Evolutionary conservation across 306 rosid species (phyloP).

Genomic region (Cicer bijugum): DNA sequence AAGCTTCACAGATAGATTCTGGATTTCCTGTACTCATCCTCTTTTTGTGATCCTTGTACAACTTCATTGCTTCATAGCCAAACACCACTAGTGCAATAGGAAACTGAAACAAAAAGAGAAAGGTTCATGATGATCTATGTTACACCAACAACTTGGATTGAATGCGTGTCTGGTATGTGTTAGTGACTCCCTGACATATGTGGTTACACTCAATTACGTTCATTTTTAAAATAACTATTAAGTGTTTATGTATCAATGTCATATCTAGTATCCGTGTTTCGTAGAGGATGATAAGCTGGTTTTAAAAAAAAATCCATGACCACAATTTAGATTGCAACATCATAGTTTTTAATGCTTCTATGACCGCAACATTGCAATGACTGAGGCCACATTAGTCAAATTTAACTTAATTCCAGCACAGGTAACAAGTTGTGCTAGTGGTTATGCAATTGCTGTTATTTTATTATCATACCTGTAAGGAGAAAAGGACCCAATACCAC

Average conservation of each 20-base stretch:
- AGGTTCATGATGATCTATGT: not conserved
- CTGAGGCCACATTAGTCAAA: not conserved
- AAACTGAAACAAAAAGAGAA: constrained; percentile 53
- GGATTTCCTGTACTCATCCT: constrained; percentile 64
- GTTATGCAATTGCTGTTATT: not conserved
- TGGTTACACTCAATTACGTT: too few relatives aligned
- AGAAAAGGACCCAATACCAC: constrained; percentile 87
- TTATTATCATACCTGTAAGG: constrained; percentile 63
- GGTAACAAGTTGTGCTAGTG: constrained; percentile 12
- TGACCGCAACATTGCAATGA: not conserved
- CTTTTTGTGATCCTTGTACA: constrained; percentile 69
- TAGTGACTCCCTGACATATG: too few relatives aligned
- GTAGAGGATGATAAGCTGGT: not conserved
- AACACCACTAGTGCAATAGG: constrained; percentile 72
- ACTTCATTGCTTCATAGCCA: constrained; percentile 73
- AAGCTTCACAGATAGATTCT: constrained; percentile 79
- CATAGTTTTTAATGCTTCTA: not conserved
- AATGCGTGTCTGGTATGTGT: too few relatives aligned
- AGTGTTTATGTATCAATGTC: too few relatives aligned
- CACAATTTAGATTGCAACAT: not conserved
- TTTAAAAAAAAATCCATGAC: not conserved
- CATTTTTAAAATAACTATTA: too few relatives aligned
- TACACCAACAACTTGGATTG: too few relatives aligned
- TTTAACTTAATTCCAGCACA: constrained; percentile 10
- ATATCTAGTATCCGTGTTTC: too few relatives aligned